Evolutionary conservation across 1,139 yeast genomes (phyloP).

Genomic region (Saccharomyces hybrid): DNA sequence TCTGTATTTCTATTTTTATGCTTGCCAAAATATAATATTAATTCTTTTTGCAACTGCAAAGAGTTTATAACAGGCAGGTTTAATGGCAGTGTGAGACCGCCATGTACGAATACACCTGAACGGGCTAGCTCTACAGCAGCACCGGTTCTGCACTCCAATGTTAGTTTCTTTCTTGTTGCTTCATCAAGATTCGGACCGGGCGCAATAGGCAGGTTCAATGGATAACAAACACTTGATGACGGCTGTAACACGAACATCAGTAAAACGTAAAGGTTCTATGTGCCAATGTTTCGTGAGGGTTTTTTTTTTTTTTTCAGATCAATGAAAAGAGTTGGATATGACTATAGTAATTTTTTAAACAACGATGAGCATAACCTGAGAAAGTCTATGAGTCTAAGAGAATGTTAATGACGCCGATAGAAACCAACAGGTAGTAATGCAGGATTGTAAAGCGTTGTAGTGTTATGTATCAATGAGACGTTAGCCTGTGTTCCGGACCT

Average conservation of each 20-base stretch:
- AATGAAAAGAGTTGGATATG: not conserved
- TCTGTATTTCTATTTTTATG: conserved; percentile 13
- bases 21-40: conserved; percentile 23
- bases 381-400: not conserved
- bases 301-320: not conserved
- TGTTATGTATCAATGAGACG: not conserved
- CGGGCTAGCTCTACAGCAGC: conserved; percentile 51
- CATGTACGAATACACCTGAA: conserved; percentile 54
- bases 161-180: conserved; percentile 16
- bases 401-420: conserved; percentile 2
- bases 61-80: conserved; percentile 37
- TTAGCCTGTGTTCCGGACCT: not conserved
- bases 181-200: conserved; percentile 12
- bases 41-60: conserved; percentile 27
- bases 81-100: conserved; percentile 60
- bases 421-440: not conserved
- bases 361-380: conserved; percentile 2
- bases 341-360: not conserved
- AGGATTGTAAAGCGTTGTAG: not conserved
- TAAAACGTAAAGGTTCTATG: not conserved
- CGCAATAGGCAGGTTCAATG: conserved; percentile 27
- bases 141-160: conserved; percentile 58
- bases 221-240: conserved; percentile 30
- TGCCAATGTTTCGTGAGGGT: not conserved
- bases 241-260: conserved; percentile 33